Evolutionary conservation across 352 stramenopile species (phyloP), one percentile per base, ranked within the genome.

Genomic region (Pythium apleroticum): DNA sequence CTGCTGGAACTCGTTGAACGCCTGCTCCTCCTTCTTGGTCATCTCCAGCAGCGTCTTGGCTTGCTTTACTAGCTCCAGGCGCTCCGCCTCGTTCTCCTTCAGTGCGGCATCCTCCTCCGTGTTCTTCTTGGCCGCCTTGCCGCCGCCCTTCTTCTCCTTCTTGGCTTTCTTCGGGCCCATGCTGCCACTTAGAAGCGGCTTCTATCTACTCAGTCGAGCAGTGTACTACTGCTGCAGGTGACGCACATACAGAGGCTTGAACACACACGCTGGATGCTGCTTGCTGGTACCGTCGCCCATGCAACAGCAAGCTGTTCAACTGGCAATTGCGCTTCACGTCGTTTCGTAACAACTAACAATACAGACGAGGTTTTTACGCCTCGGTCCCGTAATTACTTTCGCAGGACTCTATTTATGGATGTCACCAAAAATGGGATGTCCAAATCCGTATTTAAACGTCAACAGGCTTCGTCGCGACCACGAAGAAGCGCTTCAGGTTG

Each of bases 1-100:
- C 74, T 98, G 93, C 76, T 98, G 93, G 63, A 98, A 98, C 70
- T 98, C 91, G 68, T 98, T 98, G 76, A 98, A 98, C 59, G 91
- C 70, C 56, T 92, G 83, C 68, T 98, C 90, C 63, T 98, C 94
- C 45, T 92, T 90, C 57, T 93, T 86, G 14, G 81, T 90, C 71
- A 92, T 86, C 25, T 93, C 81, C 15, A 87, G 69, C 46, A 93
- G 73, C 55, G 73, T 66, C 58, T 96, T 94, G 54, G 84, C 84
- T 57, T 91, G 80, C 66, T 89, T 88, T 28, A 90, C 78, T 17
- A 94, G 64, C 65, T 88, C 85, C 28, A 89, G 43, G 3, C 85
- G 80, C 65, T 94, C 85, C 17, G 75, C 75, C 59, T 93, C 84
- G 57, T 75, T 79, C 68, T 93, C 82, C 14, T 76, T 73, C 17